phyloP scores from a whole-genome alignment of 169 alveolate species.

The Perkinsus chesapeaki region DNA sequence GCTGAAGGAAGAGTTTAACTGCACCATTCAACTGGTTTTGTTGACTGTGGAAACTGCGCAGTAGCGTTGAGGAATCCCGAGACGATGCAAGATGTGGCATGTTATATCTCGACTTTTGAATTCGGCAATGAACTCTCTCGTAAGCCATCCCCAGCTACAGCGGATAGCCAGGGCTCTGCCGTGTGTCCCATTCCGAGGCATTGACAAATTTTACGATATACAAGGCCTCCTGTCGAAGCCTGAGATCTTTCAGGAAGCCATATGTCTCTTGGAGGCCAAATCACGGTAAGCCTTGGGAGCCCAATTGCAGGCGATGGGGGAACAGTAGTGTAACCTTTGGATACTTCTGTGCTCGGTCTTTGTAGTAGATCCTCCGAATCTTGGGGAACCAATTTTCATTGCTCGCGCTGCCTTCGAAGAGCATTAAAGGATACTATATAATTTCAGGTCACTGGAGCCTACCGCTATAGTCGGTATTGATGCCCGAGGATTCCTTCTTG shows the following conservation, averaged over 20 bases:
- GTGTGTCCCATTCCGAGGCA: neutral
- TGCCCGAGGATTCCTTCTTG: neutral
- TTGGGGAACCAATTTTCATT: no score
- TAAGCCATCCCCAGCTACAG: neutral
- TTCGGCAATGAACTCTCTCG: neutral
- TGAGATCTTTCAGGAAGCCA: neutral
- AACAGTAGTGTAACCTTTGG: no score
- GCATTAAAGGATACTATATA: no score
- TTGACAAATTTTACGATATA: neutral
- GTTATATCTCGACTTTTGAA: neutral
- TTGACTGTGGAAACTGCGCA: neutral
- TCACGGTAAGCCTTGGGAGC: no score
- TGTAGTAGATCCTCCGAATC: no score
- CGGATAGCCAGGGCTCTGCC: neutral
- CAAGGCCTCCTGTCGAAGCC: neutral
- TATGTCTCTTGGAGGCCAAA: neutral
- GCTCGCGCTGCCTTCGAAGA: no score
- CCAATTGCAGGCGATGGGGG: no score
- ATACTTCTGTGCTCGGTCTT: no score
- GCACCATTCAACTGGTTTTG: neutral
- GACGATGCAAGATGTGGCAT: neutral
- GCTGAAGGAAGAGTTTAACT: neutral
- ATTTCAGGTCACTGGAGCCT: neutral
- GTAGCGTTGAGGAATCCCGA: neutral
- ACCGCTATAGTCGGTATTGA: neutral